Base-by-base conservation (phyloP, 1,284 basidiomycete genomes). In the Austropuccinia psidii region DNA sequence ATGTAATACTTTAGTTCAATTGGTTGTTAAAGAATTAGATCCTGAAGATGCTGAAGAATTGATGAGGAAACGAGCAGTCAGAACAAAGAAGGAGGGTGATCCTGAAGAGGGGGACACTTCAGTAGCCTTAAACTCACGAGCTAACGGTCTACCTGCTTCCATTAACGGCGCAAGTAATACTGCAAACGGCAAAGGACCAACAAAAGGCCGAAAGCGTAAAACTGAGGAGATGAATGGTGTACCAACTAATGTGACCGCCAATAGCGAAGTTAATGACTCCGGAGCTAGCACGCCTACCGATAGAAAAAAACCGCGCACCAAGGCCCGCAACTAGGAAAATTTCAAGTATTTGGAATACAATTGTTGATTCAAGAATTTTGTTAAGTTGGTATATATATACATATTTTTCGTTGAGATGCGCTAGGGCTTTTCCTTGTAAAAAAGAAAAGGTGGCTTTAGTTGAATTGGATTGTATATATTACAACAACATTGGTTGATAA, bases 21-120 rank as follows among this genome's bases (percentile, higher is more conserved):
- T 97, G 86, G 90, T 98, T 75, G 89, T 93, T 83, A 96, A 96
- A 84, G 93, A 81, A 41, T 76, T 95, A 81, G 80, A 80, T 41
- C 70, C 70, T 11, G 70, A 73, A 57, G 70, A 73, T 39, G 39
- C 70, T 15, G 70, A 73, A 21, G 70, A 73, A 35, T 29, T 73
- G 49, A 73, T 73, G 61, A 45, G 70, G 29, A 73, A 73, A 41
- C 47, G 70, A 21, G 60, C 43, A 37, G n/a, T 47, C 21, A 64
- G 47, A 35, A 41, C 45, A n/a, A 73, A 73, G 35, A 73, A 73
- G 39, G 70, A 73, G 37, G 70, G 61, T 4, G 70, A 73, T 17
- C n/a, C 70, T 17, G 43, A 61, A n/a, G n/a, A n/a, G n/a, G n/a
- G n/a, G n/a, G n/a, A n/a, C n/a, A n/a, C n/a, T n/a, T n/a, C n/a